Percentiles rank a stretch among this genome's conserved stretches.
phyloP scores from a whole-genome alignment of 768 basidiomycete genomes.

The Boletus huronensis region DNA sequence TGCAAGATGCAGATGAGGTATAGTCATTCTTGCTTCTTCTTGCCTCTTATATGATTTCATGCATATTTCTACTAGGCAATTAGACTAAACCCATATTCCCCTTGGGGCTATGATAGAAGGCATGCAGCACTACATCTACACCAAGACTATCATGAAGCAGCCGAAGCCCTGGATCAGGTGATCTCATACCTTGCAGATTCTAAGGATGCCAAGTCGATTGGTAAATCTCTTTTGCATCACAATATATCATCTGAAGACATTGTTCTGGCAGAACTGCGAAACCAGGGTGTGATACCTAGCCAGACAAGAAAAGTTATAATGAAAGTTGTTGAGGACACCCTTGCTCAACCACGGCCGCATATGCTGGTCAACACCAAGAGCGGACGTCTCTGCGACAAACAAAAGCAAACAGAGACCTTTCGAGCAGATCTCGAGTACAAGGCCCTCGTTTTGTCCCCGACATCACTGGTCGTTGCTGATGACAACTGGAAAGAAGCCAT shows the following conservation, averaged over 20 bases:
- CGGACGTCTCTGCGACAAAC: slow-evolving; percentile 11
- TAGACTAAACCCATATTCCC: neutral
- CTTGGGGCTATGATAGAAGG: neutral
- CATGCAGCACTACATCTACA: neutral
- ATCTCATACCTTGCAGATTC: neutral
- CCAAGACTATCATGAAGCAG: neutral
- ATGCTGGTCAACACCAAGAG: slow-evolving; percentile 15
- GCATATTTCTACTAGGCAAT: neutral
- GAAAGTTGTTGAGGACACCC: neutral
- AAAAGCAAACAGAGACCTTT: slow-evolving; percentile 7
- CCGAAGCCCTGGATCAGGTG: neutral
- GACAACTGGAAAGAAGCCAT: neutral
- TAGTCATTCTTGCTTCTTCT: neutral
- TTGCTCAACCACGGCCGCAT: slow-evolving; percentile 6
- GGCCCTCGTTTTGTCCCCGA: slow-evolving; percentile 8
- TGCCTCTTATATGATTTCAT: neutral
- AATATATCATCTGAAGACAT: neutral
- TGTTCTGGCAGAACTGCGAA: slow-evolving; percentile 4
- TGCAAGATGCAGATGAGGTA: slow-evolving; percentile 18
- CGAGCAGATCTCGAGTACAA: slow-evolving; percentile 12
- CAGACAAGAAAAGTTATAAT: slow-evolving; percentile 1
- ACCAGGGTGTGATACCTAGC: neutral
- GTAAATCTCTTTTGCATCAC: neutral
- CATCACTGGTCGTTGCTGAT: neutral
- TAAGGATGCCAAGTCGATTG: neutral